phyloP scores from a whole-genome alignment of 352 stramenopile genomes.

The Phytophthora foliorum region DNA sequence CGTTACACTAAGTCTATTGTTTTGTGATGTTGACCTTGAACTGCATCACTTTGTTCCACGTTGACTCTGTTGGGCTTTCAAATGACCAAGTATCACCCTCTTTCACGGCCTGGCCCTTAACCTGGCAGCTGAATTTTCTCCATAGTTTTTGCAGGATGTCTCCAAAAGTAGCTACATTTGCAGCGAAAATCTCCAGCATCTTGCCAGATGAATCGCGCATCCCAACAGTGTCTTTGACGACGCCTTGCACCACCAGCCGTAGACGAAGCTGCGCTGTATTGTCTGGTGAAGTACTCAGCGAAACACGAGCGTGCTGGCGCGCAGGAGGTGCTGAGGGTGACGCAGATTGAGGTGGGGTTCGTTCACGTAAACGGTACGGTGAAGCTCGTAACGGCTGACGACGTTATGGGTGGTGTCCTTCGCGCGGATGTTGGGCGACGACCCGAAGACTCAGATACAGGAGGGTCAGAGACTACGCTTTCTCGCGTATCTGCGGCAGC shows the following conservation, averaged over 20 bases:
- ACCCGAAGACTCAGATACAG: no score
- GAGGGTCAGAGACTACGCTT: no score
- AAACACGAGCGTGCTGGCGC: neutral
- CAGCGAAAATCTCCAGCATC: slow-evolving; percentile 3
- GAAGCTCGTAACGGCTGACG: neutral
- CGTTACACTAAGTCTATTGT: no score
- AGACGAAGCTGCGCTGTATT: neutral
- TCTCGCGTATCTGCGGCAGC: no score
- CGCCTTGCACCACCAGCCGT: neutral
- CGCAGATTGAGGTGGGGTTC: neutral
- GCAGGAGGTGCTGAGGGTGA: neutral
- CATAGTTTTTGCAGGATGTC: slow-evolving; percentile 12
- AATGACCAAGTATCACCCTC: neutral
- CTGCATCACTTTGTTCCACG: slow-evolving; percentile 8
- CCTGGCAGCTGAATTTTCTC: neutral
- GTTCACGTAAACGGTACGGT: neutral
- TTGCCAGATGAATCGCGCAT: neutral
- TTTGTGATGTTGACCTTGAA: no score
- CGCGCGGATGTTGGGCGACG: neutral
- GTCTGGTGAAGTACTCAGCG: neutral
- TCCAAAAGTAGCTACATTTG: slow-evolving; percentile 1
- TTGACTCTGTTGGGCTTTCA: neutral
- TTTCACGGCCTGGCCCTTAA: neutral
- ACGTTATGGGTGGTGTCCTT: neutral
- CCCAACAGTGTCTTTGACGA: slow-evolving; percentile 5